These are phyloP conservation scores for Colletotrichum zoysiae DNA, from an alignment of 2,329 filamentous ascomycete genomes.

Conservation along the genomic window DNA sequence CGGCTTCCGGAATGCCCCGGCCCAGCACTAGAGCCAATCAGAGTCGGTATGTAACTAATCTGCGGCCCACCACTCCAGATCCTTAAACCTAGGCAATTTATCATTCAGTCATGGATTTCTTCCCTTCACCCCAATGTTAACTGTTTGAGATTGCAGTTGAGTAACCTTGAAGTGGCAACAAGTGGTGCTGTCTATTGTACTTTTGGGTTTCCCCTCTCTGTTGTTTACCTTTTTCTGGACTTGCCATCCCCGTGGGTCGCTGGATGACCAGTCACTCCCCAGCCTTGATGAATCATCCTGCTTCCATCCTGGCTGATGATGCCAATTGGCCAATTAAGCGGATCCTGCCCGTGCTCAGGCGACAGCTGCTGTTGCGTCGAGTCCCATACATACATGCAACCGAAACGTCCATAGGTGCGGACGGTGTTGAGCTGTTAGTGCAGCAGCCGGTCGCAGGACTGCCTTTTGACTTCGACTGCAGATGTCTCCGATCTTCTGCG, in stretches of 20 bases:
- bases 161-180: no score
- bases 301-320: constrained; percentile 3
- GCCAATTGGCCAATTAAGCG: constrained; percentile 43
- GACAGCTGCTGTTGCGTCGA: constrained; percentile 31
- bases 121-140: neutral
- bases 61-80: constrained; percentile 19
- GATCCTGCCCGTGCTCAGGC: constrained; percentile 34
- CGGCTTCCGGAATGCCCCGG: constrained; percentile 56
- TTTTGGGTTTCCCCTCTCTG: neutral
- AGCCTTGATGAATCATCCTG: constrained; percentile 13
- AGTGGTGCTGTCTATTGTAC: neutral
- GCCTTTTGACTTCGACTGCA: constrained; percentile 32
- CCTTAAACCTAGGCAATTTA: constrained; percentile 9
- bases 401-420: constrained; percentile 19
- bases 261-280: neutral
- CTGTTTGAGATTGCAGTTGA: neutral
- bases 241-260: neutral
- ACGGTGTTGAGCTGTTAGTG: constrained; percentile 38
- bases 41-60: constrained; percentile 37
- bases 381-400: constrained; percentile 26
- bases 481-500: constrained; percentile 26
- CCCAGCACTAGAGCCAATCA: constrained; percentile 51
- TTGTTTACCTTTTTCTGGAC: neutral
- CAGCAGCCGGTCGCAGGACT: constrained; percentile 40
- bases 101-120: constrained; percentile 13